These are phyloP conservation scores for Diutina scorzettiae DNA, from an alignment of 1,139 yeast genomes.

Conservation along the genomic window DNA sequence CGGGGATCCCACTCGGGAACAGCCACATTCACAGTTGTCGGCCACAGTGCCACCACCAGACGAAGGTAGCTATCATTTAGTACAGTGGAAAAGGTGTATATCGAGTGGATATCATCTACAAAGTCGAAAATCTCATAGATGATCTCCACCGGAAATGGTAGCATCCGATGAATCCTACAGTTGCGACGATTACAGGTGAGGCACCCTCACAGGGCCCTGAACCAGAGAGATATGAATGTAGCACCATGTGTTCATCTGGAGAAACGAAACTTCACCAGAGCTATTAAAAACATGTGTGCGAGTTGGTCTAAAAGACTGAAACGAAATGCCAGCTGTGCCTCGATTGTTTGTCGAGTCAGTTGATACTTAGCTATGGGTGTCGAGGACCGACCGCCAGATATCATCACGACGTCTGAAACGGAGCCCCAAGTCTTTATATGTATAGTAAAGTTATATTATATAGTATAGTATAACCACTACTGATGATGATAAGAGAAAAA, in stretches of 20 bases:
- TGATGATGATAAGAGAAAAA: slow-evolving; percentile 28
- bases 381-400: slow-evolving; percentile 19
- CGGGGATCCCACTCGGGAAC: background rate
- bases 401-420: slow-evolving; percentile 23
- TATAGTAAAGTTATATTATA: slow-evolving; percentile 37
- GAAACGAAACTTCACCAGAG: slow-evolving; percentile 12
- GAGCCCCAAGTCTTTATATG: slow-evolving; percentile 42
- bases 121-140: background rate
- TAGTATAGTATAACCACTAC: slow-evolving; percentile 65
- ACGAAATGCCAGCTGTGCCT: slow-evolving; percentile 62
- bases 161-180: no score
- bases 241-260: slow-evolving; percentile 38
- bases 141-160: background rate
- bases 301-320: slow-evolving; percentile 60
- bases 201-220: no score
- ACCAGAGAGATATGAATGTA: slow-evolving; percentile 18
- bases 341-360: slow-evolving; percentile 48
- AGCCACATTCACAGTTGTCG: background rate
- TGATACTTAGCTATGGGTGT: slow-evolving; percentile 38
- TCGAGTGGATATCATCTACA: background rate
- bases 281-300: slow-evolving; percentile 17
- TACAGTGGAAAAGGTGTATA: background rate
- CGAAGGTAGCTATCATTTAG: background rate
- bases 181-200: no score
- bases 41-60: background rate